Evolutionary conservation across 305 asterid species (phyloP).

Genomic region (Rubia balearica): DNA sequence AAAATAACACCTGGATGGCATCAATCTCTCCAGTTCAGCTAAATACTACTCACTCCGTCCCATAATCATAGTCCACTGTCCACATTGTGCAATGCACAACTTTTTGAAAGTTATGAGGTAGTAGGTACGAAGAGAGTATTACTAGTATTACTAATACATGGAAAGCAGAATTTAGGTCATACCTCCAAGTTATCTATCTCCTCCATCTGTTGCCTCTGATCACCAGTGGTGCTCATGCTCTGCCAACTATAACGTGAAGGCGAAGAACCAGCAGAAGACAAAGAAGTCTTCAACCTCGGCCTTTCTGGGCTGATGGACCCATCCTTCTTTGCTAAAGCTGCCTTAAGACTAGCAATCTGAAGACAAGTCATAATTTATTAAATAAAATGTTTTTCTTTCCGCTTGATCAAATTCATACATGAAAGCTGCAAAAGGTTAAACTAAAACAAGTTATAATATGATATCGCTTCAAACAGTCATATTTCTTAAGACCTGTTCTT

Average conservation of each 20-base stretch:
- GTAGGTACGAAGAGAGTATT: no score
- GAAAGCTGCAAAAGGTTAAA: background rate
- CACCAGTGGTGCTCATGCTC: constrained; percentile 27
- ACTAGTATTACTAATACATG: background rate
- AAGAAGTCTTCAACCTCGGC: constrained; percentile 22
- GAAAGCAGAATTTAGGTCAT: constrained; percentile 5
- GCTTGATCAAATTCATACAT: background rate
- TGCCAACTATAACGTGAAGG: constrained; percentile 43
- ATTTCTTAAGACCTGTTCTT: constrained; percentile 58
- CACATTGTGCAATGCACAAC: no score
- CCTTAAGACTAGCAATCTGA: constrained; percentile 78
- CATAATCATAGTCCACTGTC: no score
- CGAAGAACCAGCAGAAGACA: constrained; percentile 33
- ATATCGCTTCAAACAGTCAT: background rate
- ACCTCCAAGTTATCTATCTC: constrained; percentile 49
- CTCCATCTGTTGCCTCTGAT: constrained; percentile 16
- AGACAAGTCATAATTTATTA: constrained; percentile 13
- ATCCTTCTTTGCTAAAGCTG: constrained; percentile 68
- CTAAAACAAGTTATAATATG: background rate
- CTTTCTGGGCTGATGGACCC: constrained; percentile 57
- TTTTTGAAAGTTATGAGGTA: no score
- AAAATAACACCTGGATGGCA: background rate
- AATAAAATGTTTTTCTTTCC: background rate
- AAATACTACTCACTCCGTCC: background rate
- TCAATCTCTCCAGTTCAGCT: background rate